Evolutionary conservation across 495 filamentous ascomycete species (phyloP), one percentile per base, ranked within the genome.

Genomic region (Neurospora sp.): DNA sequence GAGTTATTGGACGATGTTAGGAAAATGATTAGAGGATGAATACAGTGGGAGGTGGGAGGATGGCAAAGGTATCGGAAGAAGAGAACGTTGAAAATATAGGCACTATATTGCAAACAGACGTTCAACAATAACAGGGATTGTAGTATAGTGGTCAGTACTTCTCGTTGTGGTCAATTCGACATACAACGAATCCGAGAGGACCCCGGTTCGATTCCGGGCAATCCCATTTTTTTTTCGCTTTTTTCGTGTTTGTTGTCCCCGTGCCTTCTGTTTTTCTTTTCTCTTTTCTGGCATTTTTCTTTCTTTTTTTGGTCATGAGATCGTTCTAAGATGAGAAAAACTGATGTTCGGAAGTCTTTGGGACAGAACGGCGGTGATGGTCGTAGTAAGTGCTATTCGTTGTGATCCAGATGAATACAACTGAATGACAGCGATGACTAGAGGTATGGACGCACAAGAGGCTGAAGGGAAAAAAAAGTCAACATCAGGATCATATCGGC

Each of bases 151-250:
- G 44, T 47, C 44, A 47, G 44, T 47, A 47, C 44, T 47, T 47
- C 44, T 47, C 44, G 44, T 47, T 47, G 44, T 47, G 44, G 44
- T 47, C n/a, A 9, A n/a, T 47, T 47, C 18, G 18, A 47, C 41
- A 47, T 47, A 47, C 44, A 47, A 47, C 44, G 44, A 16, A 47
- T 47, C 44, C 44, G 44, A 22, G 47, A 59, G 47, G 47, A 59
- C 47, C 47, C 47, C 27, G 47, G 47, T 59, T 59, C 47, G 47
- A 59, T 59, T 59, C 47, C 47, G 27, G 47, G 47, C 47, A 59
- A 59, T 59, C 47, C 47, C 47, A 59, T 59, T 0, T 59, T 59
- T 59, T 59, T 59, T 53, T 8, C 3, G 16, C 20, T 27, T 53
- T 44, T n/a, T 44, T 16, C 14, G 18, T 44, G 14, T 18, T 14